Percentiles rank a stretch among this genome's conserved stretches.
Conservation (phyloP, 202 grass and related monocot species). For the Schoenoplectus tabernaemontani region DNA sequence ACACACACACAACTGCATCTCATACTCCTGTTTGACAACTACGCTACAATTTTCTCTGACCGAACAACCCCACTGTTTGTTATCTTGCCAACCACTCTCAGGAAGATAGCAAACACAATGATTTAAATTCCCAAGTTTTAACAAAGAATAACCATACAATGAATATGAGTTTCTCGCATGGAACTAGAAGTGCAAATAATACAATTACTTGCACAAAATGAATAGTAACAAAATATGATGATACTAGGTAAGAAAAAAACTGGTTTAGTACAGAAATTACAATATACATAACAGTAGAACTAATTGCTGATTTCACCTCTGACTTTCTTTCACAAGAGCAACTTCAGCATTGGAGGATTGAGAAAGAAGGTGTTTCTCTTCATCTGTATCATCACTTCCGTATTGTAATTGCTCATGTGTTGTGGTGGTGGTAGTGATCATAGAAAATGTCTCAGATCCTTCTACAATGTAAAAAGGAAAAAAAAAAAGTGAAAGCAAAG, state of each 20-base stretch:
- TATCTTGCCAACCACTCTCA: too few relatives aligned
- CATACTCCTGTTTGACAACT: background rate
- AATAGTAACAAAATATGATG: background rate
- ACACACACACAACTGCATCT: background rate
- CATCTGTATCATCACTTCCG: conserved; percentile 57
- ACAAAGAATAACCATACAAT: conserved; percentile 3
- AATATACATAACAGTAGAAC: conserved; percentile 5
- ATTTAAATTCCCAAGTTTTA: background rate
- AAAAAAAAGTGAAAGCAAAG: background rate
- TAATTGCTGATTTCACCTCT: conserved; percentile 41
- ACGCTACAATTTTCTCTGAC: background rate
- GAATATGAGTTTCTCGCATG: background rate
- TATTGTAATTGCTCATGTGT: conserved; percentile 27
- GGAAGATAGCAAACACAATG: background rate
- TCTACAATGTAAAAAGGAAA: conserved; percentile 14
- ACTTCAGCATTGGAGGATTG: conserved; percentile 47
- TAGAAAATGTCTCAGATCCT: conserved; percentile 35
- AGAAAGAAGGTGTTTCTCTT: conserved; percentile 65
- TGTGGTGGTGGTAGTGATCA: conserved; percentile 30
- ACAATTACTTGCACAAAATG: background rate
- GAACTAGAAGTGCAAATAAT: background rate
- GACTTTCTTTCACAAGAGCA: conserved; percentile 52
- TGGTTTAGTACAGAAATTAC: background rate
- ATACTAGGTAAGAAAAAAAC: conserved; percentile 13
- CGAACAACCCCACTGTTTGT: background rate